Conservation (phyloP, 495 filamentous ascomycete genomes). For the Aspergillus mulundensis region DNA sequence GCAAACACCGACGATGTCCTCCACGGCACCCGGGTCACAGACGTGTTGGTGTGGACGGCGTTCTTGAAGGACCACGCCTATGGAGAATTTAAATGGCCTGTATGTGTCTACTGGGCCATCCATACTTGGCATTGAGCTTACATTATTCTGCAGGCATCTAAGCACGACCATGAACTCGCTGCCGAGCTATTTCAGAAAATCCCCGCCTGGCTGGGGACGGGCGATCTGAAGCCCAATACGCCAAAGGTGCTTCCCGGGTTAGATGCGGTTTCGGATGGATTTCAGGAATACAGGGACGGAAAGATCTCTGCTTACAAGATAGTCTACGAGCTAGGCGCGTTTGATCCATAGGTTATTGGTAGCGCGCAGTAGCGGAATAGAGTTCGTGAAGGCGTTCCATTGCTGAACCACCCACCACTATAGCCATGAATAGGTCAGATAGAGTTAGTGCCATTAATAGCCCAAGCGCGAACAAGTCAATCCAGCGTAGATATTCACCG, state of each 20-base stretch:
- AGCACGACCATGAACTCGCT: constrained; percentile 21
- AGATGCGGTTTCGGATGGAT: constrained; percentile 14
- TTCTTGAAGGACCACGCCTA: constrained; percentile 29
- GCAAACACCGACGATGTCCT: constrained; percentile 25
- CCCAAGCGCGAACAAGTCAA: no score
- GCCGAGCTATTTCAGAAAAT: constrained; percentile 30
- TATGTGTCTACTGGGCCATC: no score
- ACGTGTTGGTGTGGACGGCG: not conserved
- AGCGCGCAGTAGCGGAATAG: no score
- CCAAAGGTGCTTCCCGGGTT: constrained; percentile 8
- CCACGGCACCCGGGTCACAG: not conserved
- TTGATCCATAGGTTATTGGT: no score
- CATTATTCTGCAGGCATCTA: constrained; percentile 16
- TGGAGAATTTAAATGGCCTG: constrained; percentile 24
- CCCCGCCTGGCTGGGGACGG: constrained; percentile 22
- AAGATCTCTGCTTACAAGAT: constrained; percentile 28
- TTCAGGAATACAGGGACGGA: constrained; percentile 25
- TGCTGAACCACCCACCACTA: no score
- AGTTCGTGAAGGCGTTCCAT: no score
- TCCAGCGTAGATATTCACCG: no score
- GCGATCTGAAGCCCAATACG: constrained; percentile 18
- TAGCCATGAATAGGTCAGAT: no score
- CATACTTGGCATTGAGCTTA: no score
- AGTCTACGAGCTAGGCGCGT: constrained; percentile 26
- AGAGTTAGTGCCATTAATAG: no score